Percentiles rank a stretch among this genome's conserved stretches.
Conservation (phyloP, 495 filamentous ascomycete species). For the Entonaema liquescens region DNA sequence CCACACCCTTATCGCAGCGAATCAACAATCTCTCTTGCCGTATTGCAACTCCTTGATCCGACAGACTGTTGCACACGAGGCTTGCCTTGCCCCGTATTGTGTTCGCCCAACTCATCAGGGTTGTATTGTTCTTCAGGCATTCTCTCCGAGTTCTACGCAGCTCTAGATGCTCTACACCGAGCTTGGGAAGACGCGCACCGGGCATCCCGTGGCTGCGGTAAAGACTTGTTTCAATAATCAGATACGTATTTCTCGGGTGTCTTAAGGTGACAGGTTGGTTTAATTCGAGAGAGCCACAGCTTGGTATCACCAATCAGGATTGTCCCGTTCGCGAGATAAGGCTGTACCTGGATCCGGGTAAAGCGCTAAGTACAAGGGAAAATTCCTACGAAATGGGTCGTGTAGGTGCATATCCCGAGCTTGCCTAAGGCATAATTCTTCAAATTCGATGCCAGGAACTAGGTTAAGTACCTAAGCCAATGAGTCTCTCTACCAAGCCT, state of each 20-base stretch:
- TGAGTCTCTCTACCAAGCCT: background rate
- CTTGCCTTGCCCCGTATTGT: background rate
- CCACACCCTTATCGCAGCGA: constrained; percentile 6
- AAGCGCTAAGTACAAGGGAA: background rate
- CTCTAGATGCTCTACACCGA: constrained; percentile 16
- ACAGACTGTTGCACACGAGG: background rate
- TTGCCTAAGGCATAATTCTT: background rate
- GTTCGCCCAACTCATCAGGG: background rate
- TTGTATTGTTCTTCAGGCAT: background rate
- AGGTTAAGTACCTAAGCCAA: background rate
- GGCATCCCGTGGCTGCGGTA: background rate
- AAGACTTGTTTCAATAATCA: background rate
- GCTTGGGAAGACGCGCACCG: background rate
- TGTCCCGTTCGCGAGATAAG: constrained; percentile 24
- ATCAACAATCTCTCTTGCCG: background rate
- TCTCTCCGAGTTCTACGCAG: background rate
- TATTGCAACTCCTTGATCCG: background rate
- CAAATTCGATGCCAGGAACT: background rate
- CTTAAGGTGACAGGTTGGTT: constrained; percentile 25
- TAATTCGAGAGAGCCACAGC: constrained; percentile 24
- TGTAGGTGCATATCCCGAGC: background rate
- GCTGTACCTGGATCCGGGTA: background rate
- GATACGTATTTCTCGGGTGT: background rate
- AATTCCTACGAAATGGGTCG: background rate
- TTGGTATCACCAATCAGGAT: constrained; percentile 12